Evolutionary conservation across 768 basidiomycete species (phyloP).

Genomic region (Cystofilobasidium capitatum): DNA sequence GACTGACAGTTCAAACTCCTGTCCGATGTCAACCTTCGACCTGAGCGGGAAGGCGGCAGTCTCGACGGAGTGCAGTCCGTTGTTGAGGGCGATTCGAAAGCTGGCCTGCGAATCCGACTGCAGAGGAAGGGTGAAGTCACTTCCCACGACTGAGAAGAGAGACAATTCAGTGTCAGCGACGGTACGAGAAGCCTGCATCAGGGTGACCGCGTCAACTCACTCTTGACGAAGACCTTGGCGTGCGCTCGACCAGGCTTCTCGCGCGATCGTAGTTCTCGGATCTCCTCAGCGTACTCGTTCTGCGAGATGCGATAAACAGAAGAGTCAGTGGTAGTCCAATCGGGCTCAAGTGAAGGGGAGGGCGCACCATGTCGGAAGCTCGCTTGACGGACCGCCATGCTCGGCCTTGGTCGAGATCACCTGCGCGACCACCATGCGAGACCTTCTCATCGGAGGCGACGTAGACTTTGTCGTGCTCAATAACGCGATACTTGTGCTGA

Average conservation of each 20-base stretch:
- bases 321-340: background rate
- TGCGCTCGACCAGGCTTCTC: conserved; percentile 69
- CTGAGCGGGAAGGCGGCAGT: conserved; percentile 48
- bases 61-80: conserved; percentile 90
- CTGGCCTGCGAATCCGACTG: conserved; percentile 58
- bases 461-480: conserved; percentile 67
- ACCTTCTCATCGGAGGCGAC: conserved; percentile 66
- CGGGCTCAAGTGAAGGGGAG: background rate
- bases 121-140: conserved; percentile 63
- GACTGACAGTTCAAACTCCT: conserved; percentile 40
- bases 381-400: conserved; percentile 82
- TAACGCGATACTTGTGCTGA: conserved; percentile 66
- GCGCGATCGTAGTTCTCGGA: conserved; percentile 66
- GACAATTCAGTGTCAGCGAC: background rate
- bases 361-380: conserved; percentile 84
- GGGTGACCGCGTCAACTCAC: conserved; percentile 42
- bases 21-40: conserved; percentile 37
- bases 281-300: conserved; percentile 91
- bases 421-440: conserved; percentile 60
- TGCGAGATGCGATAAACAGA: conserved; percentile 37
- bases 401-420: conserved; percentile 65
- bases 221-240: conserved; percentile 91
- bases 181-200: background rate
- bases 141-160: conserved; percentile 53
- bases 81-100: conserved; percentile 81